These are phyloP conservation scores for Stachybotrys echinatus DNA, from an alignment of 2,329 filamentous ascomycete genomes.

Conservation along the genomic window DNA sequence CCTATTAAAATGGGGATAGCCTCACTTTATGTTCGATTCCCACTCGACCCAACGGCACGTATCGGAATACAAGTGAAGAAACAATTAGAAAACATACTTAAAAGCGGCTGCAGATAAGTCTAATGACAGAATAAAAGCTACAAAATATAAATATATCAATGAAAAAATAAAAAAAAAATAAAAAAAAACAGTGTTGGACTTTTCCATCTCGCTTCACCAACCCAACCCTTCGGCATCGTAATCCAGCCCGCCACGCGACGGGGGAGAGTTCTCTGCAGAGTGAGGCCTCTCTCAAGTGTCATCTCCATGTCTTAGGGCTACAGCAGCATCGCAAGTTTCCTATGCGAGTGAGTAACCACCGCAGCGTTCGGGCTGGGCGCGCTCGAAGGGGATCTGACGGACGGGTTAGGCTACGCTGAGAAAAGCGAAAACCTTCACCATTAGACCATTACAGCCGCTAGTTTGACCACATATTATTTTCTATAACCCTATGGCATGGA, in stretches of 20 bases:
- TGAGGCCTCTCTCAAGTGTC: conserved; percentile 66
- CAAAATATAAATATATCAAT: not conserved
- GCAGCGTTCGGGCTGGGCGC: conserved; percentile 65
- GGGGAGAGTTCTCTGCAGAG: conserved; percentile 68
- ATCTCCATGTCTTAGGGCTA: conserved; percentile 64
- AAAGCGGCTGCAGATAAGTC: too few species aligned
- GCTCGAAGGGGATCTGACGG: conserved; percentile 49
- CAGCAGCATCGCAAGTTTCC: conserved; percentile 62
- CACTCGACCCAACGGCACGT: not conserved
- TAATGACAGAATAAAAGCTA: too few species aligned
- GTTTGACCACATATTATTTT: not conserved
- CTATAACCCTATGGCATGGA: conserved; percentile 15
- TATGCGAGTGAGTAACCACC: conserved; percentile 61
- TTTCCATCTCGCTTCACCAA: conserved; percentile 49
- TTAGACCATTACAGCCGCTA: conserved; percentile 58
- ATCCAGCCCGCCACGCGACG: conserved; percentile 67
- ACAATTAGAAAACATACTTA: too few species aligned
- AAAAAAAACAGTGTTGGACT: conserved; percentile 38
- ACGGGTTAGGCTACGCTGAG: conserved; percentile 46
- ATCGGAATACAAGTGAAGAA: not conserved
- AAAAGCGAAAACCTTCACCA: conserved; percentile 52
- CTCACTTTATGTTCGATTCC: not conserved
- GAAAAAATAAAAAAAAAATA: not conserved
- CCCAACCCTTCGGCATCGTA: conserved; percentile 58
- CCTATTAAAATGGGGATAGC: too few species aligned